These are phyloP conservation scores for peach (Prunus persica) DNA, from an alignment of 306 rosid genomes.

Conservation along the genomic window DNA sequence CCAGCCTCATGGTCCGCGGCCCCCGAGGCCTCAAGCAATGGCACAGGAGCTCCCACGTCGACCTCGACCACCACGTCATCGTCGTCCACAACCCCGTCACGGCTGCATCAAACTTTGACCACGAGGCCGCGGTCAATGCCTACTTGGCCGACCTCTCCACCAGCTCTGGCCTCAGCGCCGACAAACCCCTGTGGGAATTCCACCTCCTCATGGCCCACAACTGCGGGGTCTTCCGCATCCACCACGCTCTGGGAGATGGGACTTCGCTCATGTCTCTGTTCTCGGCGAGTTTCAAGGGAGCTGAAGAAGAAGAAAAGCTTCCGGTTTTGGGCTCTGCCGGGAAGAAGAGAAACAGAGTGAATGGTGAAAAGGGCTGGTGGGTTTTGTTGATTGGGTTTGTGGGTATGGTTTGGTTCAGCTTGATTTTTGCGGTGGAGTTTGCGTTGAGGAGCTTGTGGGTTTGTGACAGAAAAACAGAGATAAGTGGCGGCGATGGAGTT, in stretches of 20 bases:
- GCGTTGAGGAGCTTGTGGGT: conserved; percentile 43
- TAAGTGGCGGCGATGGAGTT: conserved; percentile 73
- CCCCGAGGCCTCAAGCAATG: no score
- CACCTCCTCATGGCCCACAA: conserved; percentile 60
- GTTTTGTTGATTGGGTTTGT: conserved; percentile 19
- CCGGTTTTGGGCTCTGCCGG: conserved; percentile 34
- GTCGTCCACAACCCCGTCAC: no score
- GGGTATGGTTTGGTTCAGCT: conserved; percentile 33
- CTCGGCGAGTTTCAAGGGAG: conserved; percentile 49
- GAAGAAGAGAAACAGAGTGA: background rate
- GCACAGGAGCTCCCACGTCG: no score
- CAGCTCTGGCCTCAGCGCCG: no score
- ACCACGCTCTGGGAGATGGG: conserved; percentile 84
- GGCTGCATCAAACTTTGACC: conserved; percentile 9
- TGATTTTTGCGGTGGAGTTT: conserved; percentile 44
- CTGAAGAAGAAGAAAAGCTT: conserved; percentile 26
- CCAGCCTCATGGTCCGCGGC: no score
- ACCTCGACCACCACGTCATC: no score
- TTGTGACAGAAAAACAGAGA: conserved; percentile 49
- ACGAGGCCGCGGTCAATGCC: no score
- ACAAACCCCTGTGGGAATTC: conserved; percentile 86
- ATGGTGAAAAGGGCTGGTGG: background rate
- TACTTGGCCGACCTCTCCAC: no score
- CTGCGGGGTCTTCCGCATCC: conserved; percentile 56
- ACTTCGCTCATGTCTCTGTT: conserved; percentile 76